These are phyloP conservation scores for Lobulomyces angularis DNA, from an alignment of 192 early-diverging fungal species.

Conservation along the genomic window DNA sequence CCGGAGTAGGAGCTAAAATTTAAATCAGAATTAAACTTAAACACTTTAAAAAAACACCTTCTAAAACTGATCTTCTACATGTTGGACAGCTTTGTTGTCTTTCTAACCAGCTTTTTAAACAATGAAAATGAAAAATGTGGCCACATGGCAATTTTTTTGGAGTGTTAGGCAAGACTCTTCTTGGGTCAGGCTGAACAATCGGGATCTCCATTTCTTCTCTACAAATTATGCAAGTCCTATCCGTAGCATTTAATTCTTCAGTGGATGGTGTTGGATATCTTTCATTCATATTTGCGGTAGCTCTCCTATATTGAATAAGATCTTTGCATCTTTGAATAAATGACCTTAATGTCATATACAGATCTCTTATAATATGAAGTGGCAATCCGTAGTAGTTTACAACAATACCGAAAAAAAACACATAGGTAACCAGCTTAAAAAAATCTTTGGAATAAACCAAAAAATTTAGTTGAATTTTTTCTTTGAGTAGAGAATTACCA, in stretches of 20 bases:
- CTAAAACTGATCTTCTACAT: slow-evolving; percentile 37
- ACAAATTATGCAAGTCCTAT: slow-evolving; percentile 81
- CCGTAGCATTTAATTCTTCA: slow-evolving; percentile 72
- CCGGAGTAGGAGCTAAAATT: too few species aligned
- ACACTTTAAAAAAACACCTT: too few species aligned
- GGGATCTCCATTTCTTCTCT: slow-evolving; percentile 78
- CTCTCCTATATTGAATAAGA: slow-evolving; percentile 80
- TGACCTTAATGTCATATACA: slow-evolving; percentile 87
- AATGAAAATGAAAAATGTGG: slow-evolving; percentile 96
- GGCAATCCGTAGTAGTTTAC: slow-evolving; percentile 75
- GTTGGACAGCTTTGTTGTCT: slow-evolving; percentile 96
- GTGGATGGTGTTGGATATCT: slow-evolving; percentile 86
- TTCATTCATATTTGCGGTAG: slow-evolving; percentile 91
- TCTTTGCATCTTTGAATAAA: slow-evolving; percentile 82
- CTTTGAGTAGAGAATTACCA: slow-evolving; percentile 25
- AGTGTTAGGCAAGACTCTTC: slow-evolving; percentile 28
- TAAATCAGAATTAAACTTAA: too few species aligned
- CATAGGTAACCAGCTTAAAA: slow-evolving; percentile 75
- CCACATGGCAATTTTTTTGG: slow-evolving; percentile 94
- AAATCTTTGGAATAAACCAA: slow-evolving; percentile 45
- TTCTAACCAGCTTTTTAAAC: slow-evolving; percentile 92
- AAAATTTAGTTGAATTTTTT: not conserved
- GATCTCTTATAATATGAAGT: slow-evolving; percentile 89
- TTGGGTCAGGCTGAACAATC: slow-evolving; percentile 5
- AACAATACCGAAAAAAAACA: slow-evolving; percentile 78